Evolutionary conservation across 176 grass and related monocot species (phyloP).

Genomic region (Musa troglodytarum): DNA sequence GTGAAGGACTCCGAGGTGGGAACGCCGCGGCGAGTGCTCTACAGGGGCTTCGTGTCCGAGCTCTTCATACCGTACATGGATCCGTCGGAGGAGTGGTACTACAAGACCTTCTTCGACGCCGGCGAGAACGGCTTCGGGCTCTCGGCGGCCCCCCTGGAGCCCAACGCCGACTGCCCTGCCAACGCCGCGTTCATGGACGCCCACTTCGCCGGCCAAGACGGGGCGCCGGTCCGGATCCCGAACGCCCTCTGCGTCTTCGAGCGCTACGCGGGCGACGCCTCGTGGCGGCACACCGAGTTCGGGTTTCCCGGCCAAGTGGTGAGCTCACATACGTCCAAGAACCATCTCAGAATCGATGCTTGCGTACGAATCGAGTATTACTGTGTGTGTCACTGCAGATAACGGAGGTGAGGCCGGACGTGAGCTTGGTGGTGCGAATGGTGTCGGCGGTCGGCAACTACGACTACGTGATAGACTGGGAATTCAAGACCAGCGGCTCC

Average conservation of each 20-base stretch:
- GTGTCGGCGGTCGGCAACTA: conserved; percentile 62
- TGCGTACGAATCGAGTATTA: too few relatives aligned
- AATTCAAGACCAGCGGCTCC: conserved; percentile 71
- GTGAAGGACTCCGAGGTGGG: conserved; percentile 37
- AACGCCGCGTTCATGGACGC: conserved; percentile 53
- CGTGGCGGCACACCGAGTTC: conserved; percentile 72
- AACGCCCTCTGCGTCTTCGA: conserved; percentile 81
- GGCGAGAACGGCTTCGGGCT: conserved; percentile 63
- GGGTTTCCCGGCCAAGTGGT: conserved; percentile 44
- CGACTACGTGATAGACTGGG: conserved; percentile 82
- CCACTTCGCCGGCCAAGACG: conserved; percentile 42
- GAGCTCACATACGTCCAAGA: background rate
- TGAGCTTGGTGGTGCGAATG: conserved; percentile 76
- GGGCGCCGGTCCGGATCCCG: conserved; percentile 22
- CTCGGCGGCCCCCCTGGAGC: conserved; percentile 38
- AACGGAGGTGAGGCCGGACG: conserved; percentile 63
- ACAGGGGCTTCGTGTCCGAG: conserved; percentile 69
- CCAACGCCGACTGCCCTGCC: conserved; percentile 44
- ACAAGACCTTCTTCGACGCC: conserved; percentile 63
- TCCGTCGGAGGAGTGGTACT: conserved; percentile 73
- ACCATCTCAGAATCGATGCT: too few relatives aligned
- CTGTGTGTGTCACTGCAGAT: conserved; percentile 22
- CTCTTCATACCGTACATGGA: conserved; percentile 91
- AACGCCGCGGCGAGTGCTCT: conserved; percentile 39
- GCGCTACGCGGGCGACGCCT: conserved; percentile 46